These are phyloP conservation scores for Ophiostoma perfectum DNA, from an alignment of 2,329 filamentous ascomycete genomes.

Conservation along the genomic window DNA sequence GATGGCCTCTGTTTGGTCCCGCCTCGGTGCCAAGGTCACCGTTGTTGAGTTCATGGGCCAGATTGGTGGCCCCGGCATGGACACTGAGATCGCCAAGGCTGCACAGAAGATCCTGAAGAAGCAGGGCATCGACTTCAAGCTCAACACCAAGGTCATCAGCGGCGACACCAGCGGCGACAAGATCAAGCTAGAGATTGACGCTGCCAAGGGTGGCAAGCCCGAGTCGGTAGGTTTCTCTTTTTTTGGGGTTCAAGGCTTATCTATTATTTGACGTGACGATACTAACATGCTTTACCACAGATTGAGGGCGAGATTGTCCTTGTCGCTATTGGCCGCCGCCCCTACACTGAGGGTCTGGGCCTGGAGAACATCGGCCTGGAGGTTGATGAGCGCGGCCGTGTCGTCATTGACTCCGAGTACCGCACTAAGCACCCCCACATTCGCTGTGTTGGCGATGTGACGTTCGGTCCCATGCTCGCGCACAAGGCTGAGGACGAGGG, in stretches of 20 bases:
- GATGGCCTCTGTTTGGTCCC: slow-evolving; percentile 97
- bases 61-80: slow-evolving; percentile 98
- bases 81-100: slow-evolving; percentile 83
- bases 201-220: slow-evolving; percentile 92
- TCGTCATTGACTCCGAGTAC: slow-evolving; percentile 98
- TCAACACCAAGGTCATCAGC: slow-evolving; percentile 86
- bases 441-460: slow-evolving; percentile 90
- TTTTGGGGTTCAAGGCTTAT: slow-evolving; percentile 17
- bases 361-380: slow-evolving; percentile 92
- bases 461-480: slow-evolving; percentile 97
- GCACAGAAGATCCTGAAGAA: slow-evolving; percentile 90
- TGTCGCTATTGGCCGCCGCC: slow-evolving; percentile 91
- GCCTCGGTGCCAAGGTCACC: slow-evolving; percentile 88
- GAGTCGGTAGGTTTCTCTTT: slow-evolving; percentile 61
- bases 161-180: slow-evolving; percentile 75
- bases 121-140: slow-evolving; percentile 98
- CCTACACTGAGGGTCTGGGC: slow-evolving; percentile 86
- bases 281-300: slow-evolving; percentile 38
- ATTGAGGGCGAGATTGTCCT: slow-evolving; percentile 93
- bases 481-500: slow-evolving; percentile 99
- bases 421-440: slow-evolving; percentile 97
- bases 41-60: slow-evolving; percentile 95
- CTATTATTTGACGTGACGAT: background rate
- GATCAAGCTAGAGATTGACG: slow-evolving; percentile 79
- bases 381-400: slow-evolving; percentile 84